phyloP scores from a whole-genome alignment of 148 eudicot species.

The Nepenthes mirabilis region DNA sequence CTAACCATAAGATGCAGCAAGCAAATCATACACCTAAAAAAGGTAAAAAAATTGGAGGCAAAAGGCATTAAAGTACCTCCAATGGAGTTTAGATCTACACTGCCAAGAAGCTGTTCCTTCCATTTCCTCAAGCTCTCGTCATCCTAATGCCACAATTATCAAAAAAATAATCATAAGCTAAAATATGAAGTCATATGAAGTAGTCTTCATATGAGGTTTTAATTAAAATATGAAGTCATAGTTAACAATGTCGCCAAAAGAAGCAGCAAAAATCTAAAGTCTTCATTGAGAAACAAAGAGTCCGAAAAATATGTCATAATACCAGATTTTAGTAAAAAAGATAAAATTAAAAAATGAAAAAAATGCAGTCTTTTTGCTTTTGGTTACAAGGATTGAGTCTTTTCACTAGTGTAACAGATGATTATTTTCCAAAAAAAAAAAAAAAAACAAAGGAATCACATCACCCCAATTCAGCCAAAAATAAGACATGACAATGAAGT shows the following conservation, averaged over 20 bases:
- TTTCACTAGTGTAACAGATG: not conserved
- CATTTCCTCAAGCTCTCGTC: constrained; percentile 95
- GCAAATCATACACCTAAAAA: not conserved
- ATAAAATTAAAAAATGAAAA: no score
- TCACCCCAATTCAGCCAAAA: no score
- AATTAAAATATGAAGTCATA: not conserved
- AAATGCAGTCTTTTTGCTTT: no score
- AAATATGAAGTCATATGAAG: no score
- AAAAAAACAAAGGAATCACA: no score
- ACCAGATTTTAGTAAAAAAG: no score
- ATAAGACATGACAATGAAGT: no score
- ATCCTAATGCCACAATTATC: constrained; percentile 35
- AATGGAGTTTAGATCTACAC: constrained; percentile 61
- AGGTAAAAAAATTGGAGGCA: not conserved
- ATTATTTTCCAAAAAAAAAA: not conserved
- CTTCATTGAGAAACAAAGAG: not conserved
- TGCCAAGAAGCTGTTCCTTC: constrained; percentile 90
- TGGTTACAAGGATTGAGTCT: no score
- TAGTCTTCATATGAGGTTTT: no score
- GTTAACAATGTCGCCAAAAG: not conserved
- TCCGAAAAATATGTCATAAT: no score
- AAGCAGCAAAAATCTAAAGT: not conserved
- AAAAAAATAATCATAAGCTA: not conserved
- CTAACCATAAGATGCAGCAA: not conserved
- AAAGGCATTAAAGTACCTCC: constrained; percentile 36